A percentile compares a stretch with the other conserved stretches of the same genome.
Evolutionary conservation across 352 stramenopile genomes (phyloP).

Genomic region (Pythium phragmiticola): DNA sequence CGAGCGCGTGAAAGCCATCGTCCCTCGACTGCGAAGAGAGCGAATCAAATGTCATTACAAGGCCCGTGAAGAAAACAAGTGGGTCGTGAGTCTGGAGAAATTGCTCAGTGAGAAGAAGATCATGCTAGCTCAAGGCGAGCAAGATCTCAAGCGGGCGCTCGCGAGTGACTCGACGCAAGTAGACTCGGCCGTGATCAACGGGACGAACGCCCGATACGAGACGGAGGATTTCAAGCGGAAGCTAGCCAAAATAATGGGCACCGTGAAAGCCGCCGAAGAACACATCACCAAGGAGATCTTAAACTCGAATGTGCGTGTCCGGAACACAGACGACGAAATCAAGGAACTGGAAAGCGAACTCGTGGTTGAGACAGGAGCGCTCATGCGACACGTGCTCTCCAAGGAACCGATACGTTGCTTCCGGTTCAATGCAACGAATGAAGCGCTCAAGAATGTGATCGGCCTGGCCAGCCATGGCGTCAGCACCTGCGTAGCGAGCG

Average conservation of each 20-base stretch:
- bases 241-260: conserved; percentile 63
- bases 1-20: conserved; percentile 66
- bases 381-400: conserved; percentile 71
- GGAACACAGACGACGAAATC: conserved; percentile 69
- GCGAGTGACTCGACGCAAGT: conserved; percentile 63
- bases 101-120: conserved; percentile 57
- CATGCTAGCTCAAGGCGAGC: conserved; percentile 55
- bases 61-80: conserved; percentile 58
- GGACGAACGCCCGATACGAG: conserved; percentile 58
- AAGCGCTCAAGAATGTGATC: conserved; percentile 69
- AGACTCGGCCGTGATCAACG: conserved; percentile 64
- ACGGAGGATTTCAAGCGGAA: conserved; percentile 80
- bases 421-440: conserved; percentile 68
- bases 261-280: conserved; percentile 54
- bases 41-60: conserved; percentile 57
- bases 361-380: conserved; percentile 55
- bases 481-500: conserved; percentile 52
- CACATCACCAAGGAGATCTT: conserved; percentile 55
- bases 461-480: conserved; percentile 68
- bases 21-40: conserved; percentile 53
- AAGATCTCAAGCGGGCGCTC: conserved; percentile 63
- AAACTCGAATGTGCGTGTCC: conserved; percentile 64
- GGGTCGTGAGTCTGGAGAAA: conserved; percentile 46
- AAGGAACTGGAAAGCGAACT: conserved; percentile 66
- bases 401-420: conserved; percentile 75